Evolutionary conservation across 2,329 filamentous ascomycete species (phyloP), one percentile per base, ranked within the genome.

Genomic region (Exophiala calicioides): DNA sequence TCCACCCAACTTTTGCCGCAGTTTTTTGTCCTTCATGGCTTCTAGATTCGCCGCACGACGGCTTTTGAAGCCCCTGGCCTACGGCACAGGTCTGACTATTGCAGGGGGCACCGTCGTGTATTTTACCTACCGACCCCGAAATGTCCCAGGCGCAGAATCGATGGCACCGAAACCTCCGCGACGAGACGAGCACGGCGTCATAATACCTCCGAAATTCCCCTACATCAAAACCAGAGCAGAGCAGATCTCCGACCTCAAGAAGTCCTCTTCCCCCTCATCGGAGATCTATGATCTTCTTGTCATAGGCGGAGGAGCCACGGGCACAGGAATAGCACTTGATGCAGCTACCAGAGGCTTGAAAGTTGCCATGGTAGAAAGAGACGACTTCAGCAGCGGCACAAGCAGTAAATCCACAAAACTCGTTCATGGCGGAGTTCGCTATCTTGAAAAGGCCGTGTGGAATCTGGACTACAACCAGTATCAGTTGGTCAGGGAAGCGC

Each of bases 351-450:
- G 87, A 60, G 87, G 87, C 2, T 71, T 91, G 60, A 88, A 84
- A 68, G 87, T 91, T 48, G 87, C 88, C 9, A 70, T 90, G 41
- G 85, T 91, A n/a, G 87, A 91, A 70, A 78, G 86, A 55, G 88
- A 91, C 65, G 87, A 91, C 68, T 91, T 91, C 66, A 84, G 84
- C 60, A 79, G 83, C 55, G 87, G 87, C 23, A 91, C 87, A 38
- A 90, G 85, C 72, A 88, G 84, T 68, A 91, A 91, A 74, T 90
- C 85, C 71, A 91, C 87, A 37, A 91, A 91, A 70, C 76, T 91
- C 43, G 88, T 91, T 13, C 87, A 91, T 68, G 87, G 87, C 56
- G 87, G 87, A 62, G 88, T 91, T 47, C 80, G 87, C 58, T 91
- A 91, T 64, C 75, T 91, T 47, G 88, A 91, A 67, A 91, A 91